phyloP scores from a whole-genome alignment of 164 flowering plant species.

The Stephania cephalantha region DNA sequence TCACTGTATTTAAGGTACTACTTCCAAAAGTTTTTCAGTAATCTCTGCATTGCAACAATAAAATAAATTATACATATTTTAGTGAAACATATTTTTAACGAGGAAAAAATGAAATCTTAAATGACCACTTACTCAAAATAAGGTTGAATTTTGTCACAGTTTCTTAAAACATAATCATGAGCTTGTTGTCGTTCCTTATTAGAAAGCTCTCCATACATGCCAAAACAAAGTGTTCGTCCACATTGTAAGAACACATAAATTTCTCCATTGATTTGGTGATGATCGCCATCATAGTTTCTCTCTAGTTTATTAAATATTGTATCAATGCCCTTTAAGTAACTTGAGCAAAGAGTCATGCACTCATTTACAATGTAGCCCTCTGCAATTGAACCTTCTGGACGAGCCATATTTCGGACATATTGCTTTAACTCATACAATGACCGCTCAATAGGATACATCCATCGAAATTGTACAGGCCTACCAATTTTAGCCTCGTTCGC shows the following conservation, averaged over 20 bases:
- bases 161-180: background rate
- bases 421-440: no score
- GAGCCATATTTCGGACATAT: no score
- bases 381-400: no score
- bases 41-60: background rate
- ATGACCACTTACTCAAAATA: no score
- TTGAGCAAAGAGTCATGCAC: background rate
- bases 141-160: background rate
- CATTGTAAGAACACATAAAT: background rate
- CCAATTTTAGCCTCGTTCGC: no score
- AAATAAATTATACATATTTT: no score
- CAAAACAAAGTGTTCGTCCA: background rate
- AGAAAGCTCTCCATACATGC: background rate
- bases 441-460: no score
- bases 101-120: no score
- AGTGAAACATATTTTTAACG: no score
- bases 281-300: slow-evolving; percentile 1
- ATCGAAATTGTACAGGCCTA: no score
- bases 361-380: no score
- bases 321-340: slow-evolving; percentile 5
- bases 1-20: background rate
- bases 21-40: background rate
- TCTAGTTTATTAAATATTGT: background rate
- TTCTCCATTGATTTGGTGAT: background rate
- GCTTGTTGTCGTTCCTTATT: background rate